Conservation (phyloP, 495 filamentous ascomycete genomes). For the Lichenothelia convexa region DNA sequence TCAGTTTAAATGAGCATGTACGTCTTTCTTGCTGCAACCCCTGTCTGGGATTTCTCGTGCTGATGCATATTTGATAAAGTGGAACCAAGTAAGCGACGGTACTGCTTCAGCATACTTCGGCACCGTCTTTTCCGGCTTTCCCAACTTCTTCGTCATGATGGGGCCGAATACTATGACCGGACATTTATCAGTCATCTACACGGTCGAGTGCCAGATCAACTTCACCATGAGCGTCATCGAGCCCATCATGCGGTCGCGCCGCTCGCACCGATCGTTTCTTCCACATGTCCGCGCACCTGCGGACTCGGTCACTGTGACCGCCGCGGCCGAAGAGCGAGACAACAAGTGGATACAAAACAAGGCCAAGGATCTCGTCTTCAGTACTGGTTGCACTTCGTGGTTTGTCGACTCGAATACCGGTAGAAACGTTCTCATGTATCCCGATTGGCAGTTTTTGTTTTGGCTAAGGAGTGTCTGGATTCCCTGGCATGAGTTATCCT, state of each 20-base stretch:
- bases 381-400: constrained; percentile 15
- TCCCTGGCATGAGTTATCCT: no score
- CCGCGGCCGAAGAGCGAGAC: constrained; percentile 8
- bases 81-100: no score
- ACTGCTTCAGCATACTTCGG: constrained; percentile 17
- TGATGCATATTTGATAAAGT: no score
- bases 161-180: constrained; percentile 19
- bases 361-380: constrained; percentile 13
- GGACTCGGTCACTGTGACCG: constrained; percentile 11
- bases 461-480: constrained; percentile 16
- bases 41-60: no score
- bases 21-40: not conserved
- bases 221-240: constrained; percentile 14
- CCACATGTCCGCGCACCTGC: constrained; percentile 2
- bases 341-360: constrained; percentile 10
- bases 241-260: constrained; percentile 12
- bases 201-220: constrained; percentile 21
- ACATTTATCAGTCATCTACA: constrained; percentile 19
- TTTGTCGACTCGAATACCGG: constrained; percentile 15
- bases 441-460: constrained; percentile 15
- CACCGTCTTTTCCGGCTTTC: constrained; percentile 15
- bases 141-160: constrained; percentile 20
- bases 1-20: constrained; percentile 13
- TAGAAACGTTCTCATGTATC: constrained; percentile 19
- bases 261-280: constrained; percentile 5